Evolutionary conservation across 208 protist genomes (phyloP), one percentile per base, ranked within the genome.

Genomic region (Leptomonas seymouri): DNA sequence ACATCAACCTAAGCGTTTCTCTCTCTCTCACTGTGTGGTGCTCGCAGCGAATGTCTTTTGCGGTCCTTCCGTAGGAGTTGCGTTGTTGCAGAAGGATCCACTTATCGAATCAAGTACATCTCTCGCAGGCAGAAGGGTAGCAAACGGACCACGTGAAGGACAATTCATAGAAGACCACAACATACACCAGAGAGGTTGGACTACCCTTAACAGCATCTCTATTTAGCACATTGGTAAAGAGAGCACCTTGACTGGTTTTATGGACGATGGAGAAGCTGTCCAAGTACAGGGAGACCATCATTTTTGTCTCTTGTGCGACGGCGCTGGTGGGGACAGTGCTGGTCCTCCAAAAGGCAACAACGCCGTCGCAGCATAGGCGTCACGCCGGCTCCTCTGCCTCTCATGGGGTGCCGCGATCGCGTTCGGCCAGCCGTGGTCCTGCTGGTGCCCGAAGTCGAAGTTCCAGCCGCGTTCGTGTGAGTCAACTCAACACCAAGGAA

Each of bases 341-440:
- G 28, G 74, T 71, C 20, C 59, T 93, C 31, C 87, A 93, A n/a
- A 80, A 80, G 20, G 60, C 53, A 18, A 82, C 82, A 5, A 82
- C 82, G 0, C 79, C 82, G n/a, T 80, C 70, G 5, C 75, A 56
- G 18, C 80, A 77, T 27, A 68, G 61, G 21, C 72, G 39, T n/a
- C 70, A 57, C 28, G 65, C 65, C 25, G 27, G 55, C 44, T 77
- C 50, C 23, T 77, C 71, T 1, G 58, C 50, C 7, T 77, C 71
- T 18, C 71, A 50, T 7, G 56, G 53, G 36, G 61, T 51, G 5
- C 45, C 80, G 12, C 59, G 64, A 23, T 36, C 59, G 14, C 60
- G 46, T 11, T 60, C 70, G 3, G 44, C 62, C 23, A 45, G 48
- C 49, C 45, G 55, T 49, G 67, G 78, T 2, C n/a, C 50, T 15